Base-by-base conservation (phyloP, 164 flowering plant genomes). In the Liquidambar formosana region DNA sequence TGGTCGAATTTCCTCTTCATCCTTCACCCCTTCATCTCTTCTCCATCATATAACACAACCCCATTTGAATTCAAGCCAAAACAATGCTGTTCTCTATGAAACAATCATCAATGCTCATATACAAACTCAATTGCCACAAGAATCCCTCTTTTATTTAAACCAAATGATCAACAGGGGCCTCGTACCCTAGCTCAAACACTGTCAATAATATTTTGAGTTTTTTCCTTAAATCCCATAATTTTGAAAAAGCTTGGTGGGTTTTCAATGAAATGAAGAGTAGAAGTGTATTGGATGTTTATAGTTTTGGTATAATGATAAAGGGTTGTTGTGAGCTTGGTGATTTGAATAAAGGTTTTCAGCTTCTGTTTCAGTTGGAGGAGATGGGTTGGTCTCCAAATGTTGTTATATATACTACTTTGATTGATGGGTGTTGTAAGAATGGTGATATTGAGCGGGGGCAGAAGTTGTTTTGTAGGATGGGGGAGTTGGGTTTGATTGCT, bases 351-450 rank as follows among this genome's bases (percentile, higher is more conserved):
- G 89, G 84, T 27, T 82, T 86, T 75, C 71, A 72, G 74, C 61
- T 88, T 68, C 69, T 92, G 46, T 68, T 9, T 51, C 69, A 74
- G 44, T 43, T 87, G 76, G 76, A 68, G 59, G 76, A 71, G 18
- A 61, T 68, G 78, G 86, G 91, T 46, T 76, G 33, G 51, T 47
- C 75, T 58, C 85, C 86, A 5, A 88, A 83, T 73, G 86, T 87
- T 72, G 87, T 87, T 51, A 71, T 84, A 11, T 92, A 86, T 74
- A 83, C 90, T 57, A 83, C 83, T 66, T 76, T 92, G 86, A 92
- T 89, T 63, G 84, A 89, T 78, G 95, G 93, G 73, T 91, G 86
- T 62, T 89, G 85, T 54, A 89, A 84, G 69, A 76, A 70, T 61
- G 90, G 86, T 1, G 82, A 83, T 41, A 33, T 86, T 38, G 80